These are phyloP conservation scores for Trichocomaceae sp. DNA, from an alignment of 2,329 filamentous ascomycete species.

Conservation along the genomic window DNA sequence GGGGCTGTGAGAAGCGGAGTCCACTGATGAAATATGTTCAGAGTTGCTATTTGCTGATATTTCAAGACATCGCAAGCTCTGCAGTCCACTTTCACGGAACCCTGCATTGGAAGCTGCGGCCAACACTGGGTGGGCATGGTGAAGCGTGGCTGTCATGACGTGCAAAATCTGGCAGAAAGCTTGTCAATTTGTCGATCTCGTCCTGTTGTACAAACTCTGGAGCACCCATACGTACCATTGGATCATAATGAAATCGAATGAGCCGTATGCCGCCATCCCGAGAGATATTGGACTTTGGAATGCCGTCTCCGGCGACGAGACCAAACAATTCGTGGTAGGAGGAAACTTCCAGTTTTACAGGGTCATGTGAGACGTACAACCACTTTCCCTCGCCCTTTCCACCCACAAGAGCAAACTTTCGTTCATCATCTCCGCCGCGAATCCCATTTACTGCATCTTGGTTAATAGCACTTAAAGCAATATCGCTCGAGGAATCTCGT, in stretches of 20 bases:
- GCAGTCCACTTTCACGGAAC: conserved; percentile 81
- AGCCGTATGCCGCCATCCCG: conserved; percentile 38
- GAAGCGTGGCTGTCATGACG: conserved; percentile 67
- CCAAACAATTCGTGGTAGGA: conserved; percentile 38
- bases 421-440: conserved; percentile 16
- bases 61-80: conserved; percentile 51
- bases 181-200: background rate
- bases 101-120: conserved; percentile 71
- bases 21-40: conserved; percentile 13
- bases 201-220: background rate
- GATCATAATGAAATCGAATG: conserved; percentile 88
- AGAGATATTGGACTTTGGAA: conserved; percentile 26
- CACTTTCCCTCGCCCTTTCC: conserved; percentile 82
- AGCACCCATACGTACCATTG: conserved; percentile 61
- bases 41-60: conserved; percentile 14
- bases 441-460: conserved; percentile 5
- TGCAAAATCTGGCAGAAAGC: conserved; percentile 68
- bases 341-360: conserved; percentile 42
- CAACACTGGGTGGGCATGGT: conserved; percentile 68
- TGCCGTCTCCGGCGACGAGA: conserved; percentile 31
- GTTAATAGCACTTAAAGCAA: background rate
- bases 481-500: background rate
- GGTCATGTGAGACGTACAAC: conserved; percentile 83
- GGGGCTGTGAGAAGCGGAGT: conserved; percentile 46
- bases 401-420: conserved; percentile 55